Conservation (phyloP, 805 yeast genomes). For the Saccharomycodes ludwigii region DNA sequence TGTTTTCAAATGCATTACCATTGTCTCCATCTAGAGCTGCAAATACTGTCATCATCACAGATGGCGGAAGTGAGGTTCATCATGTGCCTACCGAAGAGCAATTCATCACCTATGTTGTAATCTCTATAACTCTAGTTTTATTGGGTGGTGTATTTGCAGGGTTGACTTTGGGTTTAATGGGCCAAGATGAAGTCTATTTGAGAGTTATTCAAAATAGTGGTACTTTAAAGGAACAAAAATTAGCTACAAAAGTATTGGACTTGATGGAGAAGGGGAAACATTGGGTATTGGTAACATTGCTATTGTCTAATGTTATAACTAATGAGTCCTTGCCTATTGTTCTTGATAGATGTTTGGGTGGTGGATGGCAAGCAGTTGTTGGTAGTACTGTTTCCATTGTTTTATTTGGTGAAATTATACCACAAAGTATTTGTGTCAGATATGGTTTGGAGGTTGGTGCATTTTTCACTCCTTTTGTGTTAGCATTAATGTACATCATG, state of each 20-base stretch:
- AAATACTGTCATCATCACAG: too few species aligned
- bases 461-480: conserved; percentile 78
- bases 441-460: conserved; percentile 90
- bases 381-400: conserved; percentile 89
- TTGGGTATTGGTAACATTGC: conserved; percentile 86
- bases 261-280: conserved; percentile 80
- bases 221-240: conserved; percentile 48
- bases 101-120: conserved; percentile 35
- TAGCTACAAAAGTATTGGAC: conserved; percentile 59
- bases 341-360: conserved; percentile 84
- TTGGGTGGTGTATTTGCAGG: conserved; percentile 91
- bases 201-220: conserved; percentile 89
- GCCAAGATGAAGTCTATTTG: conserved; percentile 90
- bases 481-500: conserved; percentile 72
- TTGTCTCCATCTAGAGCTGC: too few species aligned
- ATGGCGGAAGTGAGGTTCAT: too few species aligned
- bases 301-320: conserved; percentile 79
- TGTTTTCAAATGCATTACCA: too few species aligned
- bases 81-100: too few species aligned
- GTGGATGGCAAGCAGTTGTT: conserved; percentile 95
- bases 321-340: conserved; percentile 93
- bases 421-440: conserved; percentile 86
- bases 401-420: conserved; percentile 91
- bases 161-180: conserved; percentile 91
- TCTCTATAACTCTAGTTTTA: conserved; percentile 51